Evolutionary conservation across 768 basidiomycete species (phyloP).

Genomic region (Baorangia bicolor): DNA sequence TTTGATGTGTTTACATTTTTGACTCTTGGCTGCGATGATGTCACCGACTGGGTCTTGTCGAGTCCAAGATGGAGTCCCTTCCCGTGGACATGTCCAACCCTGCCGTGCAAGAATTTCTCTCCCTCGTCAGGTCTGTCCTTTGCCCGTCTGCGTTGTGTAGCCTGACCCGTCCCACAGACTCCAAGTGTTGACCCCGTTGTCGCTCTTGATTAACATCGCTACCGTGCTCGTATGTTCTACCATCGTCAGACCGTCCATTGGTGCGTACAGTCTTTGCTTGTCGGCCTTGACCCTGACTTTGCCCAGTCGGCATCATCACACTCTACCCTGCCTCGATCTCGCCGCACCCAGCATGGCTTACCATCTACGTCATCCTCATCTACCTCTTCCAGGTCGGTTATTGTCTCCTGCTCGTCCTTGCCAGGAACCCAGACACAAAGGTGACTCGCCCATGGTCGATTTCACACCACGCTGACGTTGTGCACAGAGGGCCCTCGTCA

Average conservation of each 20-base stretch:
- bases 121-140: constrained; percentile 52
- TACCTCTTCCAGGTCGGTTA: constrained; percentile 77
- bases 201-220: constrained; percentile 78
- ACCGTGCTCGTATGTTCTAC: constrained; percentile 66
- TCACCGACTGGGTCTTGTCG: background rate
- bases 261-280: constrained; percentile 27
- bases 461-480: background rate
- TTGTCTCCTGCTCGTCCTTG: constrained; percentile 72
- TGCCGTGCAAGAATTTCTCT: constrained; percentile 61
- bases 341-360: constrained; percentile 57
- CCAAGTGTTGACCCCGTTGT: constrained; percentile 85
- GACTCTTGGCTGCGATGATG: constrained; percentile 13
- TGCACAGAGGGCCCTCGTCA: constrained; percentile 58
- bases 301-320: constrained; percentile 47
- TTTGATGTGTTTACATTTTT: constrained; percentile 6
- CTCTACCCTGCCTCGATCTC: constrained; percentile 70
- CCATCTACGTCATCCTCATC: constrained; percentile 57
- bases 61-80: constrained; percentile 47
- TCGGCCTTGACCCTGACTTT: background rate
- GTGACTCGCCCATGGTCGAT: constrained; percentile 27
- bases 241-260: constrained; percentile 63
- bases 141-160: background rate
- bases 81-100: constrained; percentile 62
- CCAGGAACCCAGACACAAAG: constrained; percentile 78
- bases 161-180: constrained; percentile 41